Evolutionary conservation across 169 alveolate genomes (phyloP), one percentile per base, ranked within the genome.

Genomic region (Eimeria brunetti): DNA sequence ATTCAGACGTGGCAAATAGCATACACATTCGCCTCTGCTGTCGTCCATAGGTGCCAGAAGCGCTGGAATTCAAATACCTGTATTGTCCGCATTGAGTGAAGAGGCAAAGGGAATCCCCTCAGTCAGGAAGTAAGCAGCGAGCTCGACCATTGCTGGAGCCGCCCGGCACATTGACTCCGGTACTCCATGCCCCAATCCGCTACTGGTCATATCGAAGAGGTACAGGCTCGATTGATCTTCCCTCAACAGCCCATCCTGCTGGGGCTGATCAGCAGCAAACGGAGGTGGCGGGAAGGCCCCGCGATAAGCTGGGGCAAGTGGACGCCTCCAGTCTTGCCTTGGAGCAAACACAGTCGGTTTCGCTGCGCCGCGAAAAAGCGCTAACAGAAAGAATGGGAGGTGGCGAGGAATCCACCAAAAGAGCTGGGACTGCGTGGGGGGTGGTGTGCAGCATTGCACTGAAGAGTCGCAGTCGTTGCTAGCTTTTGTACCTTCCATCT

Each of bases 281-380:
- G 92, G 92, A 2, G 92, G 92, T 41, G 92, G 67, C 56, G 92
- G 92, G 64, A 86, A 86, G 36, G 83, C 92, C 64, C 92, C 92
- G 0, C 27, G 49, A 64, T 58, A 86, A 30, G 92, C 92, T 24
- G 92, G 92, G 62, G 92, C 92, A 67, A 81, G 83, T 44, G 60
- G 71, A 20, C 92, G 92, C 92, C 92, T 86, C 92, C 92, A 86
- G 20, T n/a, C 92, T 62, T 86, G 92, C 92, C 92, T 60, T 38
- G 92, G 92, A 86, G 83, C 81, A 62, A 86, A 86, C 60, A 41
- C 92, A 58, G 62, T 38, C 41, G 92, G 81, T 22, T 62, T 86
- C 62, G 92, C 53, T 58, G 92, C 92, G 38, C 44, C 92, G 18
- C 92, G 92, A 64, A 86, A 62, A 38, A 86, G 92, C 60, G 92